These are phyloP conservation scores for Purshia tridentata DNA, from an alignment of 306 rosid species.

Conservation along the genomic window DNA sequence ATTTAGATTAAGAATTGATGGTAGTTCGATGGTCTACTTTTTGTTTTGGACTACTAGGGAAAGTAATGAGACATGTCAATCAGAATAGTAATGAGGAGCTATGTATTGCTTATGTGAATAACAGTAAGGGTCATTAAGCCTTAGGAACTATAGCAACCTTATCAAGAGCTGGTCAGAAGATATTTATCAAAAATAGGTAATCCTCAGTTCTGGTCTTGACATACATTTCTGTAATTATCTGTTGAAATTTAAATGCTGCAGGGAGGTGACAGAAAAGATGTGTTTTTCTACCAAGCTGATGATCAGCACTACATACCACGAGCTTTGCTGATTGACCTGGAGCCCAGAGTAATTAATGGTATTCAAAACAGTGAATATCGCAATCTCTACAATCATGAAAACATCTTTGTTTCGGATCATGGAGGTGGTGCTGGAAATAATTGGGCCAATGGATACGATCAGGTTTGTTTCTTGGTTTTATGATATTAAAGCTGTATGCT, in stretches of 20 bases:
- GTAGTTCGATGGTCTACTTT: not conserved
- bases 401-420: constrained; percentile 83
- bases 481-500: not conserved
- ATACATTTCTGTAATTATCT: constrained; percentile 11
- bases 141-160: not conserved
- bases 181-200: not conserved
- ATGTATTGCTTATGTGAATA: not conserved
- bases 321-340: constrained; percentile 85
- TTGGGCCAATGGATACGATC: constrained; percentile 98
- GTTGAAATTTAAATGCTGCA: constrained; percentile 37
- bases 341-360: constrained; percentile 95
- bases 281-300: constrained; percentile 96
- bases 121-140: not conserved
- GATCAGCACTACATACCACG: constrained; percentile 98
- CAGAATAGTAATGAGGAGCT: not conserved
- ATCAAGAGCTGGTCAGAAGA: not conserved
- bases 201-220: not conserved
- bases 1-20: not conserved
- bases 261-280: constrained; percentile 98
- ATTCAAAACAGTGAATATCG: constrained; percentile 93
- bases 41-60: not conserved
- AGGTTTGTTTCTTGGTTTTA: constrained; percentile 47
- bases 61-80: not conserved
- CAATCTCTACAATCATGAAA: constrained; percentile 94
- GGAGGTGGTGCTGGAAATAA: constrained; percentile 99